phyloP scores from a whole-genome alignment of 78 protist genomes.

The Planoprotostelium fungivorum region DNA sequence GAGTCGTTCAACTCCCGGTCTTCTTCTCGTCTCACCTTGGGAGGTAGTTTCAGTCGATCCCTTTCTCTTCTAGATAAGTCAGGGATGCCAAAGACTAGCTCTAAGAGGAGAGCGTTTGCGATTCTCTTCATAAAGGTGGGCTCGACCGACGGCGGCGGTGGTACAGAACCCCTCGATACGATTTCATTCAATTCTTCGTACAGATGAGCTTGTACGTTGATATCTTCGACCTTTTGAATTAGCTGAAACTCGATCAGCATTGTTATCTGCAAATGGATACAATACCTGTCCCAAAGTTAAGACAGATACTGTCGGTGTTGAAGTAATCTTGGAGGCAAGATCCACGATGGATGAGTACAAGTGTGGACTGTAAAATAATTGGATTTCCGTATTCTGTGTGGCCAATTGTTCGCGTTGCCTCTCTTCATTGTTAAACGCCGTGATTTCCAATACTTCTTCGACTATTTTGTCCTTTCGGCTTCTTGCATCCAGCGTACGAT shows the following conservation, averaged over 20 bases:
- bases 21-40: not conserved
- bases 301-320: not conserved
- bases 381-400: not conserved
- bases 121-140: not conserved
- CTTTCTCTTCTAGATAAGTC: not conserved
- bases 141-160: not conserved
- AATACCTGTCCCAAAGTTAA: not conserved
- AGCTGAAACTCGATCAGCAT: too few relatives aligned
- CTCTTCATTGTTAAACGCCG: not conserved
- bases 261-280: too few relatives aligned
- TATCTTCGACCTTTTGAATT: too few relatives aligned
- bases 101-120: not conserved
- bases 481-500: not conserved
- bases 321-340: not conserved
- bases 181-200: not conserved
- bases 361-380: not conserved
- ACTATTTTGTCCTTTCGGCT: not conserved
- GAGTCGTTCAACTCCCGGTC: not conserved
- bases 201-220: not conserved
- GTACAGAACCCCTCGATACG: not conserved
- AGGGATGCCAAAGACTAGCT: not conserved
- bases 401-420: not conserved
- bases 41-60: not conserved
- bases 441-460: not conserved
- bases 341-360: not conserved